Base-by-base conservation (phyloP, 2,329 filamentous ascomycete species). In the Fusarium decemcellulare region DNA sequence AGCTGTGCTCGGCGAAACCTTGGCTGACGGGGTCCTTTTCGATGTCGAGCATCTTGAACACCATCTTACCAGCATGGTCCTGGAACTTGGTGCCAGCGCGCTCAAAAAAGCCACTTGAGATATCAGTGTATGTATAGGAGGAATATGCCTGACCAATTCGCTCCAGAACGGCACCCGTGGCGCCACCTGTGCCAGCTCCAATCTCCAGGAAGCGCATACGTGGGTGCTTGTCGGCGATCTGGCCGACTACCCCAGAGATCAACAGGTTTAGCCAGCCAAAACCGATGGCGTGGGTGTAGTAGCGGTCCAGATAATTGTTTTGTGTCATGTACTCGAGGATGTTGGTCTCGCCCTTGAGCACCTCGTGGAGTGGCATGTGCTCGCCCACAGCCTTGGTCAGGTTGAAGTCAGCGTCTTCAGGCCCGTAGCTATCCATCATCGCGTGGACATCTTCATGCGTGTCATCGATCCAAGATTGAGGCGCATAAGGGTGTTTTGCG, bases 21-120 rank as follows among this genome's bases (percentile, higher is more conserved):
- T 83, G 81, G 1, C 58, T 54, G 0, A 16, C 29, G 5, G 72
- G 61, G n/a, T 72, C 65, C 7, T 72, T 61, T 9, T 67, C 61
- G 2, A 73, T 70, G 34, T 78, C 68, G 15, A 73, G 60, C 4
- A 30, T 68, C 44, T 58, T 61, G 61, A 51, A 75, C 5, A 42
- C 43, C 2, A 66, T 43, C 8, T 16, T 1, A n/a, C 18, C 7
- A 4, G 10, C 5, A 18, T 18, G 56, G 8, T 54, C 29, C 4
- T 53, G 16, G n/a, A 65, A 65, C 2, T n/a, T 23, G 4, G 57
- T 37, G 5, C 32, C 14, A 1, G 63, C 63, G 1, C n/a, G 47
- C 2, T 51, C 42, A 8, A 69, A 69, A 39, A 69, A 67, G 0
- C 60, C 48, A 7, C 23, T 39, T 0, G 64, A 69, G 7, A 67